phyloP scores from a whole-genome alignment of 805 yeast genomes.

The Lipomyces kockii region DNA sequence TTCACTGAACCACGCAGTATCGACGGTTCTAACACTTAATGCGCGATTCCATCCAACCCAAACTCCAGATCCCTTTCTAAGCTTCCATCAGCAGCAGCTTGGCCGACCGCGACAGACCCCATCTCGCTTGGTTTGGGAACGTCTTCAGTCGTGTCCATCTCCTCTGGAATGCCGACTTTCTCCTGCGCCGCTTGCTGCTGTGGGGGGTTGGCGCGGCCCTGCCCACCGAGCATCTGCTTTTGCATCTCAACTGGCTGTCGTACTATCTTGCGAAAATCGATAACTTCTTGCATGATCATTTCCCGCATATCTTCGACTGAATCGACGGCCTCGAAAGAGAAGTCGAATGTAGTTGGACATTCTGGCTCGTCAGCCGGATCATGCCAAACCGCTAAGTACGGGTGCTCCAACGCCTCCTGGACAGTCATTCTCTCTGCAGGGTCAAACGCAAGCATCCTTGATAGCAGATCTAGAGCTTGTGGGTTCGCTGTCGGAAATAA shows the following conservation, averaged over 20 bases:
- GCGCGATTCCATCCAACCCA: conserved; percentile 59
- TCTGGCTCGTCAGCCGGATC: conserved; percentile 86
- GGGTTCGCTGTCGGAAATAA: conserved; percentile 88
- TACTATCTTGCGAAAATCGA: conserved; percentile 76
- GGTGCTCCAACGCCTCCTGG: conserved; percentile 85
- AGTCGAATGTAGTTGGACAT: conserved; percentile 81
- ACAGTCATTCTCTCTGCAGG: conserved; percentile 85
- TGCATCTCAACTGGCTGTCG: conserved; percentile 69
- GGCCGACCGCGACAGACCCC: conserved; percentile 57
- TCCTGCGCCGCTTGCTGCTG: conserved; percentile 24
- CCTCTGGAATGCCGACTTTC: conserved; percentile 40
- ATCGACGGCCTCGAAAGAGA: conserved; percentile 81
- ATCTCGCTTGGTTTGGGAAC: conserved; percentile 41
- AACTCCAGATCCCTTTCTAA: conserved; percentile 69
- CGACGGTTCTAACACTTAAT: not conserved
- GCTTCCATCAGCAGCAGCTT: conserved; percentile 47
- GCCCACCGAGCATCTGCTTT: conserved; percentile 50
- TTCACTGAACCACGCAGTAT: not conserved
- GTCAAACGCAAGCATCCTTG: conserved; percentile 81
- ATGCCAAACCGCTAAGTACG: conserved; percentile 87
- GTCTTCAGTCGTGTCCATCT: conserved; percentile 42
- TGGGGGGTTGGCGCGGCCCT: conserved; percentile 24
- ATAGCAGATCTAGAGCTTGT: conserved; percentile 75
- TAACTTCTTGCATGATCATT: conserved; percentile 81
- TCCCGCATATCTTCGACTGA: conserved; percentile 75